A percentile compares a stretch with the other conserved stretches of the same genome.
phyloP scores from a whole-genome alignment of 2,329 filamentous ascomycete genomes.

The Decorospora gaudefroyi region DNA sequence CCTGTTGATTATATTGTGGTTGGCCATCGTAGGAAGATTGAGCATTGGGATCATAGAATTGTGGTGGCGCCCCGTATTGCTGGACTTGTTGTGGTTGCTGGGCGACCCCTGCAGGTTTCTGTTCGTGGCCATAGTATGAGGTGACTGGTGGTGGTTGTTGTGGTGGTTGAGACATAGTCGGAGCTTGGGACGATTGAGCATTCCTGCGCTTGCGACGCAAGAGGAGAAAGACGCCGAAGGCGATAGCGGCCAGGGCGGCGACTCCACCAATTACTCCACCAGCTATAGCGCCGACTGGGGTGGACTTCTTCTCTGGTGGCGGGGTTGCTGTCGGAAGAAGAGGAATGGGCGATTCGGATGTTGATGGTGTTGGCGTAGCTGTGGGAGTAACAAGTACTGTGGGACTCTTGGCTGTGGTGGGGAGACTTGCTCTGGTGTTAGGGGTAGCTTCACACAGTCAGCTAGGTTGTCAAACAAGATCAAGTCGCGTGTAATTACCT shows the following conservation, averaged over 20 bases:
- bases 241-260: slow-evolving; percentile 16
- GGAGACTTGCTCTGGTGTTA: too few relatives aligned
- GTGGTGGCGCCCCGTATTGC: too few relatives aligned
- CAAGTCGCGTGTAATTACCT: neutral
- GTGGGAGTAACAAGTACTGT: too few relatives aligned
- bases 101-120: slow-evolving; percentile 1
- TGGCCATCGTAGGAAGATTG: slow-evolving; percentile 8
- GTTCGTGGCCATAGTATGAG: neutral
- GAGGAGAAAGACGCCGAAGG: slow-evolving; percentile 18
- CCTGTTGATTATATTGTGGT: too few relatives aligned
- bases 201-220: slow-evolving; percentile 17
- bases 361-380: too few relatives aligned
- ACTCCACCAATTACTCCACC: slow-evolving; percentile 28
- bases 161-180: neutral
- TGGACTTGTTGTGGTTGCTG: slow-evolving; percentile 10
- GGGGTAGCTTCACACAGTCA: slow-evolving; percentile 1
- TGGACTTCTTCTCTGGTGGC: slow-evolving; percentile 8
- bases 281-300: slow-evolving; percentile 23
- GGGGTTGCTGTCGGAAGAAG: neutral
- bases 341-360: neutral
- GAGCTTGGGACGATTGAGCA: neutral
- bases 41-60: slow-evolving; percentile 11
- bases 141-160: slow-evolving; percentile 1
- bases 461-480: neutral
- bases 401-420: too few relatives aligned